Evolutionary conservation across 2,329 filamentous ascomycete genomes (phyloP).

Genomic region (Aspergillus thermomutatus): DNA sequence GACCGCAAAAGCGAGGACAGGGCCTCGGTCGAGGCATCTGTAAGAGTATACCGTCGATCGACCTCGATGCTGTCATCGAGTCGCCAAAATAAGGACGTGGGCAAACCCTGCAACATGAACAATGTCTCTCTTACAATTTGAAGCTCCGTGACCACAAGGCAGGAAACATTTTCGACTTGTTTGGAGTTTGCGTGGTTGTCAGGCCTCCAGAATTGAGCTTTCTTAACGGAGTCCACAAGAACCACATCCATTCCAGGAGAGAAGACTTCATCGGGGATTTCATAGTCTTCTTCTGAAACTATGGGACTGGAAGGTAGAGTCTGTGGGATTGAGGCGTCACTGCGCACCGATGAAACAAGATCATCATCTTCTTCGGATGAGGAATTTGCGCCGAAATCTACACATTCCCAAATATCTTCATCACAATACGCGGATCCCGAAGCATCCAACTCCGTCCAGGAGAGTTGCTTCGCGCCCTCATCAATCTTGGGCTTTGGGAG

Average conservation of each 20-base stretch:
- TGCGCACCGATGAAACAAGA: conserved; percentile 28
- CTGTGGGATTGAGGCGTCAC: conserved; percentile 27
- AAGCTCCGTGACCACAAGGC: conserved; percentile 60
- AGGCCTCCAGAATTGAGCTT: conserved; percentile 48
- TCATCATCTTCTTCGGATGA: conserved; percentile 35
- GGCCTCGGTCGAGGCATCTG: conserved; percentile 31
- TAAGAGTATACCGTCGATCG: conserved; percentile 35
- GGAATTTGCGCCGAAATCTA: conserved; percentile 36
- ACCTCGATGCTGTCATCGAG: conserved; percentile 32
- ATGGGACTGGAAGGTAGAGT: conserved; percentile 25
- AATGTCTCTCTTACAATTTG: conserved; percentile 73
- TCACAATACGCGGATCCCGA: conserved; percentile 67
- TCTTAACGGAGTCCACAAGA: conserved; percentile 39
- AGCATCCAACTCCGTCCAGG: conserved; percentile 74
- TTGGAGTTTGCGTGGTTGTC: conserved; percentile 17
- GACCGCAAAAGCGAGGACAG: conserved; percentile 34
- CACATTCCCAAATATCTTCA: conserved; percentile 41
- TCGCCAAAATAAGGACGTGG: conserved; percentile 66
- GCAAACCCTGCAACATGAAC: conserved; percentile 79
- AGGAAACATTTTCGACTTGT: conserved; percentile 16
- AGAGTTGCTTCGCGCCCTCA: conserved; percentile 52
- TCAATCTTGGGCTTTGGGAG: conserved; percentile 55
- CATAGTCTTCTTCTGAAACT: conserved; percentile 30
- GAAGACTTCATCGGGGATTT: conserved; percentile 33
- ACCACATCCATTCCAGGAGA: conserved; percentile 27